Evolutionary conservation across 441 rosid species (phyloP), one percentile per base, ranked within the genome.

Genomic region (Hura crepitans): DNA sequence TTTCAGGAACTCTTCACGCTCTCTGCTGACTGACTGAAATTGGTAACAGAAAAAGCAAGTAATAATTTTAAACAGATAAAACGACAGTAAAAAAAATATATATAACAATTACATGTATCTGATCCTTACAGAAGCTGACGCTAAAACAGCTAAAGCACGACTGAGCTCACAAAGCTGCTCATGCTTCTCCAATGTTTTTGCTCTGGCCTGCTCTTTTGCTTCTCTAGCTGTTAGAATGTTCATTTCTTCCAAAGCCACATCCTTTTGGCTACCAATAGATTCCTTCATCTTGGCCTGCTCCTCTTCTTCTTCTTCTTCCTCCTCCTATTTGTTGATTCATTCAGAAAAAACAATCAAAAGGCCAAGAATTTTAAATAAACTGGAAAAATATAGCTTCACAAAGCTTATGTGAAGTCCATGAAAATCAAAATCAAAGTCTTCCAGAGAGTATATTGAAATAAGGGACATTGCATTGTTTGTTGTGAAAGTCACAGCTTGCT

Each of bases 121-220:
- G 71, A 57, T 75, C 63, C 96, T 88, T 85, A 95, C 97, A 71
- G 97, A 92, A 73, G 97, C 99, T 30, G 94, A 90, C 82, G 97
- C 96, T 72, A 95, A 82, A 77, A 95, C 87, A 70, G 98, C 96
- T 85, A 90, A 76, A 43, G 99, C 98, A 71, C 81, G 93, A 76
- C 99, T 92, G 61, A 95, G 86, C 71, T 92, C 82, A 77, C 96
- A 90, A 39, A 95, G 93, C 57, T 89, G 90, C 80, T 90, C 97
- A 22, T 80, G 86, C 76, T 87, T 89, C 72, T 89, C 97, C 73
- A 86, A 62, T 65, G 94, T 80, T 85, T 85, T 87, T 71, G 84
- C 93, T 77, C 85, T 84, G 49, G 90, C 97, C 71, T 77, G 94
- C 78, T 88, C 85, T 58, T 80, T 89, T 53, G 87, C 93, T 86